Base-by-base conservation (phyloP, 2,329 filamentous ascomycete genomes). In the Fusarium oxysporum region DNA sequence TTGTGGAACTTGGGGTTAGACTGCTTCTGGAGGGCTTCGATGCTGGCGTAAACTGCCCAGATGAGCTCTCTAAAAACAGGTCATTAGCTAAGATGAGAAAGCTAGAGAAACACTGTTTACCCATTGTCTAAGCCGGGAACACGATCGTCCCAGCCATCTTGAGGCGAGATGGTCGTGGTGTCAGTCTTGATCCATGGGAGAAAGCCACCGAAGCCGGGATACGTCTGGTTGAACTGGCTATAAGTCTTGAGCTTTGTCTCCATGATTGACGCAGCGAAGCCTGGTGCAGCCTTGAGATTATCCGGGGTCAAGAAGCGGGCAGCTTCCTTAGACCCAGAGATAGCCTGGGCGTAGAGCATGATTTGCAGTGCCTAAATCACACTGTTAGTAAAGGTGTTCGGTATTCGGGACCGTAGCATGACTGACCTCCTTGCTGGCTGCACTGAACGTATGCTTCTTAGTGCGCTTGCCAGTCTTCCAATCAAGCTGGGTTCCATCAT, bases 51-150 rank as follows among this genome's bases (percentile, higher is more conserved):
- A 1, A 85, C 82, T 13, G 82, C 83, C 83, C 83, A 85, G 1
- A 84, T 65, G 2, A 85, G 78, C 64, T 84, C 82, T 41, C 81
- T 83, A 1, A 4, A 7, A 16, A 41, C 0, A 10, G 0, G 0
- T 5, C 8, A 9, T 50, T n/a, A 66, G 59, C 1, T 5, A 10
- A 4, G 37, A 4, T 1, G 8, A 38, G 3, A 7, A 11, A 16
- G 5, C 16, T 2, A 1, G 21, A 13, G 13, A 6, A 4, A 0
- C 8, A 6, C 10, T 17, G 16, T 67, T 54, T 73, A 82, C 81
- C 83, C 83, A 55, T 84, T 84, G 45, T 84, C 83, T 2, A 84
- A 71, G 1, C 77, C 82, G 12, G 83, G 83, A 1, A 84, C 80
- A 7, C 81, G 75, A 55, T 84, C 80, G 13, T 78, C 77, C 83